Percentiles rank a stretch among this genome's conserved stretches.
These are phyloP conservation scores for Dactylellina leptospora DNA, from an alignment of 2,329 filamentous ascomycete genomes.

Conservation along the genomic window DNA sequence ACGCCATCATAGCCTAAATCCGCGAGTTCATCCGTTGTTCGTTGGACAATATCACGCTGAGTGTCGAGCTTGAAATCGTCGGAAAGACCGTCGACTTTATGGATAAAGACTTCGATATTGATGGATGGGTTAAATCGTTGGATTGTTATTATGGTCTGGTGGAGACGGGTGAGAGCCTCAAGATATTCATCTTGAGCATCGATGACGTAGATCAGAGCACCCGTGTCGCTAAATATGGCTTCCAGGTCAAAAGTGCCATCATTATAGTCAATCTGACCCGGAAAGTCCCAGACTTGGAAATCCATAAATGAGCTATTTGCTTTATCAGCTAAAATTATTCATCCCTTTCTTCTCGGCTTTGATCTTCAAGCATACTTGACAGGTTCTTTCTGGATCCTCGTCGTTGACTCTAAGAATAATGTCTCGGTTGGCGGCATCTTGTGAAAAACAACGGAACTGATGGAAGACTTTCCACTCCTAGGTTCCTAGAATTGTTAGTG, in stretches of 20 bases:
- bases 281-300: slow-evolving; percentile 98
- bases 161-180: slow-evolving; percentile 85
- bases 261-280: slow-evolving; percentile 91
- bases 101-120: slow-evolving; percentile 98
- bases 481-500: slow-evolving; percentile 31
- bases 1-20: slow-evolving; percentile 94
- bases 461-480: slow-evolving; percentile 97
- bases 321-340: neutral
- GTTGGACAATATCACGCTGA: slow-evolving; percentile 93
- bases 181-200: slow-evolving; percentile 98
- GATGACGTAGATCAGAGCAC: slow-evolving; percentile 96
- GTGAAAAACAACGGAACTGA: slow-evolving; percentile 98
- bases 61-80: slow-evolving; percentile 97
- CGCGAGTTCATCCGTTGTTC: slow-evolving; percentile 93
- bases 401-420: slow-evolving; percentile 92
- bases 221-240: slow-evolving; percentile 91
- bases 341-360: neutral
- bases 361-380: slow-evolving; percentile 73
- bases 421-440: slow-evolving; percentile 97
- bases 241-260: slow-evolving; percentile 90
- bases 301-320: slow-evolving; percentile 90
- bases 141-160: slow-evolving; percentile 86
- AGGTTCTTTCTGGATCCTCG: slow-evolving; percentile 89
- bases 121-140: slow-evolving; percentile 90
- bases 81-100: slow-evolving; percentile 97